Evolutionary conservation across 805 yeast species (phyloP).

Genomic region (Candida methanosorbosa): DNA sequence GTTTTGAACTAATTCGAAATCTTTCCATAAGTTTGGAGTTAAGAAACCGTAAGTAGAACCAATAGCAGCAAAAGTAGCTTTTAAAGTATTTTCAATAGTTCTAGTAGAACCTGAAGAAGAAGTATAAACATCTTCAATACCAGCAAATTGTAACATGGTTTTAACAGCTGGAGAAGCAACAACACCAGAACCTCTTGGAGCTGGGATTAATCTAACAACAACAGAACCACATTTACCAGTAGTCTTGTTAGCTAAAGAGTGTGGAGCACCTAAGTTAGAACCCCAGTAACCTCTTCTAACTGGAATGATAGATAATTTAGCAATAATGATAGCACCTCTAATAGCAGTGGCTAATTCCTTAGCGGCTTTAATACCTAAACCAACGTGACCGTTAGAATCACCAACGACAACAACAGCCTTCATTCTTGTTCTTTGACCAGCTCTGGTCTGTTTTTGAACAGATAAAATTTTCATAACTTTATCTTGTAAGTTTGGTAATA

Average conservation of each 20-base stretch:
- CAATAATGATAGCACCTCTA: slow-evolving; percentile 99
- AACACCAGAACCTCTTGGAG: slow-evolving; percentile 99
- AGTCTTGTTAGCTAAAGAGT: slow-evolving; percentile 95
- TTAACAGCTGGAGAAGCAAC: slow-evolving; percentile 99
- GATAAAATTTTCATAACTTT: slow-evolving; percentile 99
- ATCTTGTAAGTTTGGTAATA: slow-evolving; percentile 93
- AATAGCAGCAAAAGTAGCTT: slow-evolving; percentile 98
- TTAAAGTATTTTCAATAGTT: slow-evolving; percentile 99
- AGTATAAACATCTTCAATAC: slow-evolving; percentile 99
- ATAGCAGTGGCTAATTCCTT: slow-evolving; percentile 99
- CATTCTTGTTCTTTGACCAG: slow-evolving; percentile 99
- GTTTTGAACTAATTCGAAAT: slow-evolving; percentile 74
- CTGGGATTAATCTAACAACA: slow-evolving; percentile 96
- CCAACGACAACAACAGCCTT: slow-evolving; percentile 99
- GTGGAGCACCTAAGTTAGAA: slow-evolving; percentile 98
- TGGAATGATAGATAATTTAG: slow-evolving; percentile 97
- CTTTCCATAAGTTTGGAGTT: slow-evolving; percentile 98
- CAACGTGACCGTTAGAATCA: slow-evolving; percentile 99
- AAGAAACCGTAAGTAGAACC: slow-evolving; percentile 99
- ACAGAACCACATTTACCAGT: slow-evolving; percentile 99
- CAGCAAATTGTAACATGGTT: slow-evolving; percentile 98
- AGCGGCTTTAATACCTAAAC: slow-evolving; percentile 99
- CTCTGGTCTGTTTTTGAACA: slow-evolving; percentile 99
- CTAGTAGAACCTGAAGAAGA: slow-evolving; percentile 98
- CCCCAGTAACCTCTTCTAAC: slow-evolving; percentile 99